phyloP scores from a whole-genome alignment of 176 grass and related monocot genomes.

The Eragrostis curvula region DNA sequence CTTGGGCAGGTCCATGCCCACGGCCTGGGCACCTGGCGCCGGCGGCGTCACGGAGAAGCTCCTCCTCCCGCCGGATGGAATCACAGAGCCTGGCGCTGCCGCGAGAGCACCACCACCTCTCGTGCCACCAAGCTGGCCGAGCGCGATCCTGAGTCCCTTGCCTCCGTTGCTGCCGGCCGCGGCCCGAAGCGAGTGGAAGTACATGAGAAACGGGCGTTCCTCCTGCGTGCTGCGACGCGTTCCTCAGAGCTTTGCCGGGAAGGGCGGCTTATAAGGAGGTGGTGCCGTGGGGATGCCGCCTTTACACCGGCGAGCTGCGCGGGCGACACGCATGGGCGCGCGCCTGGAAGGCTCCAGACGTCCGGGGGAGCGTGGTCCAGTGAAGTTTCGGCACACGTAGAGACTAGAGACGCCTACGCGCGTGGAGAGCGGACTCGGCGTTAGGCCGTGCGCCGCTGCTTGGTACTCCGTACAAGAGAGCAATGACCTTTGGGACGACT shows the following conservation, averaged over 20 bases:
- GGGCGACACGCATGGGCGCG: neutral
- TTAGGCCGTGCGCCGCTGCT: too few species aligned
- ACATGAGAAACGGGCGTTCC: slow-evolving; percentile 8
- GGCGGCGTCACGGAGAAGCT: slow-evolving; percentile 42
- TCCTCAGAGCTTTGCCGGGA: neutral
- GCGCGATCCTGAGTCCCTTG: slow-evolving; percentile 17
- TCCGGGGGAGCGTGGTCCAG: neutral
- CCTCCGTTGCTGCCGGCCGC: slow-evolving; percentile 3
- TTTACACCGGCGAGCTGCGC: too few species aligned
- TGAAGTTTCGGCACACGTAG: neutral
- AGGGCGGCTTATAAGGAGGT: neutral
- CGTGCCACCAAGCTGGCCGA: slow-evolving; percentile 24
- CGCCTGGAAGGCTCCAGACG: neutral
- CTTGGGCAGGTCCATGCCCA: slow-evolving; percentile 49
- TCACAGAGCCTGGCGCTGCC: neutral
- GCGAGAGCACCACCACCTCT: neutral
- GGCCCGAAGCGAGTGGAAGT: slow-evolving; percentile 35
- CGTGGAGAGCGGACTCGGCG: neutral
- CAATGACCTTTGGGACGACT: too few species aligned
- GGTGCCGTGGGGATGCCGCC: too few species aligned
- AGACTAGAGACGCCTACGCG: neutral
- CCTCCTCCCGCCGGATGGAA: neutral
- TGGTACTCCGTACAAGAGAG: neutral
- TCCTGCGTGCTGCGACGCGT: neutral
- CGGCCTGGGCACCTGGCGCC: slow-evolving; percentile 15